Conservation (phyloP, 1,139 yeast species). For the Debaryomycetaceae sp. region DNA sequence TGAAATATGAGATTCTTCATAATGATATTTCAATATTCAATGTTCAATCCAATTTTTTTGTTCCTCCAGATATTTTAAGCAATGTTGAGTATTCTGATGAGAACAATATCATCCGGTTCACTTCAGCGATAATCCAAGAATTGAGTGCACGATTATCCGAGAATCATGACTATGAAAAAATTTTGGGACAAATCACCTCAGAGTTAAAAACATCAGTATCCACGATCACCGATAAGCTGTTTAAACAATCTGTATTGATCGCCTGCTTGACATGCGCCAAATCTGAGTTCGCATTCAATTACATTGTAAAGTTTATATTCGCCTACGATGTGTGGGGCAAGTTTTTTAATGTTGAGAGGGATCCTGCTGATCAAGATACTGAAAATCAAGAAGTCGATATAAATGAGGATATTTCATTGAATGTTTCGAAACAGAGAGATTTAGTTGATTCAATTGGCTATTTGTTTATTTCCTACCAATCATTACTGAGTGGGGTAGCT, state of each 20-base stretch:
- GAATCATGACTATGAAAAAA: constrained; percentile 23
- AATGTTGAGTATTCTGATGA: constrained; percentile 37
- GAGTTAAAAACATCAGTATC: constrained; percentile 58
- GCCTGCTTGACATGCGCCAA: constrained; percentile 52
- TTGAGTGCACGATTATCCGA: constrained; percentile 35
- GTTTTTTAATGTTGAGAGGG: constrained; percentile 21
- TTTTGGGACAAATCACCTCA: constrained; percentile 39
- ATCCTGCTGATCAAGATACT: constrained; percentile 8
- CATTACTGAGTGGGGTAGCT: constrained; percentile 20
- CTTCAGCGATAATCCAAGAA: constrained; percentile 46
- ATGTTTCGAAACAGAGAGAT: constrained; percentile 56
- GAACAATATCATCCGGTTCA: constrained; percentile 38
- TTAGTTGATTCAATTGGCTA: constrained; percentile 59
- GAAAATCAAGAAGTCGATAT: constrained; percentile 13
- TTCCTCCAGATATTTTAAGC: constrained; percentile 28
- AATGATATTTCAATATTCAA: constrained; percentile 46
- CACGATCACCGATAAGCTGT: constrained; percentile 49
- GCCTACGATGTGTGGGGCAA: constrained; percentile 37
- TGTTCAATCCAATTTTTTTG: constrained; percentile 21
- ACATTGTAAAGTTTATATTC: constrained; percentile 37
- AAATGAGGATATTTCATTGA: constrained; percentile 32
- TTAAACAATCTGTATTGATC: constrained; percentile 59
- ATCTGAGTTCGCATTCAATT: constrained; percentile 39
- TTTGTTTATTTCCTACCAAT: constrained; percentile 36
- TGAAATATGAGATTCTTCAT: constrained; percentile 84